Evolutionary conservation across 106 monocot species (phyloP), one percentile per base, ranked within the genome.

Genomic region (Dioscorea zingiberensis): DNA sequence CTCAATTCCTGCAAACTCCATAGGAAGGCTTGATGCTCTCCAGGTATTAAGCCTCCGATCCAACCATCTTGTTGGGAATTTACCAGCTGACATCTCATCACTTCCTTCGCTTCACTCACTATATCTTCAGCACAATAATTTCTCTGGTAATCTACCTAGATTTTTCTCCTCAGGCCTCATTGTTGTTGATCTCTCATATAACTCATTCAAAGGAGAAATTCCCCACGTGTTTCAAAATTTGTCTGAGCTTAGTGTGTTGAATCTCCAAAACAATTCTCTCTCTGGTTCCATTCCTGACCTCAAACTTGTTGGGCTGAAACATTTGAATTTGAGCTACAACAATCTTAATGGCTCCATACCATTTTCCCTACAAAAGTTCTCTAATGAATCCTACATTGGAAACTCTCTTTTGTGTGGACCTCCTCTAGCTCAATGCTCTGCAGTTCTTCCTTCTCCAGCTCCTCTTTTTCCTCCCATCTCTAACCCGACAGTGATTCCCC

Each of bases 91-190:
- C 54, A 71, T 98, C 48, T 56, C 75, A 54, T 80, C 84, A 10
- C 54, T 98, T 16, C 79, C 88, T 78, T 80, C 88, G 22, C 27
- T 98, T 19, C 88, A 66, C 28, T 80, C 73, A 48, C 84, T 98
- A 62, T 93, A 73, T 70, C 88, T 98, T 69, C 98, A 98, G 51
- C 76, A 81, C 46, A 98, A 98, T 59, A 84, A 86, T 68, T 77
- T 98, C 44, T 77, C 89, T 27, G 98, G 98, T n/a, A 54, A 64
- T 68, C 62, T 98, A 59, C 84, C 93, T 0, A 45, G 65, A 32
- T 71, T 62, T 14, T 53, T 93, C n/a, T 72, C 92, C 66, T 69
- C 81, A 14, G 48, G 60, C 28, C 73, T 93, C 18, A 80, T 26
- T 4, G 74, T 80, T 63, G 64, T 98, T 53, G 98, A 98, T 38